These are phyloP conservation scores for Furcasterigmium sp. DNA, from an alignment of 2,329 filamentous ascomycete species.

Conservation along the genomic window DNA sequence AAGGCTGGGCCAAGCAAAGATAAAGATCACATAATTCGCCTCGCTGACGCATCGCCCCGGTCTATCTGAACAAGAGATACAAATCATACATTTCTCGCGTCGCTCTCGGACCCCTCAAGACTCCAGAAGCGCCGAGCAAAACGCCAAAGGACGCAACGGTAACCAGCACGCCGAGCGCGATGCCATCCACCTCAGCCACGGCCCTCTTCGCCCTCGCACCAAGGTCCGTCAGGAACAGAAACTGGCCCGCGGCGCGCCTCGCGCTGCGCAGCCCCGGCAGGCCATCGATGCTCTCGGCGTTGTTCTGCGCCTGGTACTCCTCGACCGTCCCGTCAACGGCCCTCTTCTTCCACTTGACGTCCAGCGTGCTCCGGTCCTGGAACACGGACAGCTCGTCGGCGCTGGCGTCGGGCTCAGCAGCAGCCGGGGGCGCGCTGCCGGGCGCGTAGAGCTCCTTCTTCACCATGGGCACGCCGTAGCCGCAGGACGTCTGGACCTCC, in stretches of 20 bases:
- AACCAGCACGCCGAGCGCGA: constrained; percentile 14
- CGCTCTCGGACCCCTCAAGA: too few species aligned
- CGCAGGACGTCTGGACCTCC: constrained; percentile 63
- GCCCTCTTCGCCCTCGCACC: constrained; percentile 1
- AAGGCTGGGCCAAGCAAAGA: too few species aligned
- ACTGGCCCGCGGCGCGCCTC: constrained; percentile 42
- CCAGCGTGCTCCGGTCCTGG: constrained; percentile 50
- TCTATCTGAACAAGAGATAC: neutral
- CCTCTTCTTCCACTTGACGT: constrained; percentile 42
- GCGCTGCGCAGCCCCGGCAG: constrained; percentile 51
- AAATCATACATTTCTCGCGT: too few species aligned
- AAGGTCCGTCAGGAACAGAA: constrained; percentile 36
- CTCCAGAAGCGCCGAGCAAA: neutral
- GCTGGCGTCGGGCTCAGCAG: constrained; percentile 3
- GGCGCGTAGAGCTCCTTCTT: constrained; percentile 30
- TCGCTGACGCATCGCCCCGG: too few species aligned
- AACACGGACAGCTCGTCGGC: constrained; percentile 35
- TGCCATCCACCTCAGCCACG: constrained; percentile 8
- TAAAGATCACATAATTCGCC: too few species aligned
- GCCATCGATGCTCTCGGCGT: constrained; percentile 52
- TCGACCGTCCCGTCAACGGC: constrained; percentile 42
- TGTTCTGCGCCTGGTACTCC: constrained; percentile 52
- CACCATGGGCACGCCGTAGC: constrained; percentile 57
- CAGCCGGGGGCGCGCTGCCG: constrained; percentile 14
- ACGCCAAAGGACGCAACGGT: constrained; percentile 8